phyloP scores from a whole-genome alignment of 1,139 yeast species.

The Spathaspora sp. region DNA sequence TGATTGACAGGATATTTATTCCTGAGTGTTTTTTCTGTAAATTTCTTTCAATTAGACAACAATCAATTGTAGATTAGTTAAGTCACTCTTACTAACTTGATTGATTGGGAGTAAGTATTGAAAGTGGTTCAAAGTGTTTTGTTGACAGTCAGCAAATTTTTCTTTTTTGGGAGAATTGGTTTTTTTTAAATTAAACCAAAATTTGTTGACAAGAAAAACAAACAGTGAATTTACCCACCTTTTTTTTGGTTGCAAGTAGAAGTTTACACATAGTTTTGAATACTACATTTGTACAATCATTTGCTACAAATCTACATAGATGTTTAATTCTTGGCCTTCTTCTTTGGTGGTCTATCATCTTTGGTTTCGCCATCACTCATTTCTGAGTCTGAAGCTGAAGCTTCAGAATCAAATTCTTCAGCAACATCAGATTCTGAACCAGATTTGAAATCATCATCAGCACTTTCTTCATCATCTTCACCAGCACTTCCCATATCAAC shows the following conservation, averaged over 20 bases:
- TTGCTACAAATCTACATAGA: background rate
- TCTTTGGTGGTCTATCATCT: slow-evolving; percentile 45
- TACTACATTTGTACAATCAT: background rate
- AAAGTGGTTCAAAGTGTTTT: background rate
- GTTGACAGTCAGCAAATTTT: background rate
- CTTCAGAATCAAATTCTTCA: slow-evolving; percentile 86
- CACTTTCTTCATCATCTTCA: slow-evolving; percentile 66
- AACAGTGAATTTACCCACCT: background rate
- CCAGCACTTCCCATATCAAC: slow-evolving; percentile 78
- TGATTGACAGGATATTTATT: too few relatives aligned
- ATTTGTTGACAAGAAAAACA: background rate
- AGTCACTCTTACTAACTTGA: background rate
- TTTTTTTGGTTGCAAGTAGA: background rate
- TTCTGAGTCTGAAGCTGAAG: slow-evolving; percentile 29
- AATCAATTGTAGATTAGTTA: background rate
- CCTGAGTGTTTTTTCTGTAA: background rate
- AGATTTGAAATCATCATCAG: slow-evolving; percentile 65
- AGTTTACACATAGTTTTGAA: background rate
- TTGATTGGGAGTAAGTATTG: background rate
- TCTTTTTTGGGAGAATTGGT: background rate
- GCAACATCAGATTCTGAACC: slow-evolving; percentile 73
- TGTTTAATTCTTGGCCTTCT: slow-evolving; percentile 38
- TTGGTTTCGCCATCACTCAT: slow-evolving; percentile 23
- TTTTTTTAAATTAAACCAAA: background rate
- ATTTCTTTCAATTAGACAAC: background rate